Percentiles rank a stretch among this genome's conserved stretches.
phyloP scores from a whole-genome alignment of 2,329 filamentous ascomycete species.

The Calonectria montana region DNA sequence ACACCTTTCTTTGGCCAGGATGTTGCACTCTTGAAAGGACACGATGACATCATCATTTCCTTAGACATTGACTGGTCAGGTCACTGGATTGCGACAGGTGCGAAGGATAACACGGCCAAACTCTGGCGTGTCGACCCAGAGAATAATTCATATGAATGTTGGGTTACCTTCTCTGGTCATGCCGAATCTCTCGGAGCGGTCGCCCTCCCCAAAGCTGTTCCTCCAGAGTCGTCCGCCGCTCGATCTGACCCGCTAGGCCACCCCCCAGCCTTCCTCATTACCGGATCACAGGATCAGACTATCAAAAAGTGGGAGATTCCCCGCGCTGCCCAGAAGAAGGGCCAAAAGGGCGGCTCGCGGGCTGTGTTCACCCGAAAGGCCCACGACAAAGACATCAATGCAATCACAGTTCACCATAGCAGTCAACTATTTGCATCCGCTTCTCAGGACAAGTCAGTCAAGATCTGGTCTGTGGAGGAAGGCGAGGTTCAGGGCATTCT shows the following conservation, averaged over 20 bases:
- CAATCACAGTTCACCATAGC: slow-evolving; percentile 81
- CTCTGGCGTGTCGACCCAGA: slow-evolving; percentile 88
- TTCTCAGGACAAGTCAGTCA: slow-evolving; percentile 95
- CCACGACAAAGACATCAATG: slow-evolving; percentile 99
- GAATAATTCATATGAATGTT: slow-evolving; percentile 81
- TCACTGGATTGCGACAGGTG: slow-evolving; percentile 94
- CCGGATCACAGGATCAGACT: slow-evolving; percentile 94
- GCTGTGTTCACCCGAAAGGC: slow-evolving; percentile 92
- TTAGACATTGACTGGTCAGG: slow-evolving; percentile 97
- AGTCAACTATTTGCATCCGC: slow-evolving; percentile 92
- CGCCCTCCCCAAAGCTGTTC: slow-evolving; percentile 78
- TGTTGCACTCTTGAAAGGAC: slow-evolving; percentile 85
- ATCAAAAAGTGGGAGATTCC: slow-evolving; percentile 93
- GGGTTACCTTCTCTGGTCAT: slow-evolving; percentile 87
- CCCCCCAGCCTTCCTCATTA: slow-evolving; percentile 86
- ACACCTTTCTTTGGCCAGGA: slow-evolving; percentile 87
- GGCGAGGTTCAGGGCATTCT: slow-evolving; percentile 93
- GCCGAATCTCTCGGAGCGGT: slow-evolving; percentile 95
- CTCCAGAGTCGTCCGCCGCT: slow-evolving; percentile 75
- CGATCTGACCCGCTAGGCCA: slow-evolving; percentile 79
- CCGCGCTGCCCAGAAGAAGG: slow-evolving; percentile 58
- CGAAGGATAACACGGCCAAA: slow-evolving; percentile 95
- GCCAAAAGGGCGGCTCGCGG: slow-evolving; percentile 65
- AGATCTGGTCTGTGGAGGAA: slow-evolving; percentile 93
- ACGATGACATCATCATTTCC: slow-evolving; percentile 95